Percentiles rank a stretch among this genome's conserved stretches.
Evolutionary conservation across 805 yeast genomes (phyloP).

Genomic region (Starmerella potacharoeniae): DNA sequence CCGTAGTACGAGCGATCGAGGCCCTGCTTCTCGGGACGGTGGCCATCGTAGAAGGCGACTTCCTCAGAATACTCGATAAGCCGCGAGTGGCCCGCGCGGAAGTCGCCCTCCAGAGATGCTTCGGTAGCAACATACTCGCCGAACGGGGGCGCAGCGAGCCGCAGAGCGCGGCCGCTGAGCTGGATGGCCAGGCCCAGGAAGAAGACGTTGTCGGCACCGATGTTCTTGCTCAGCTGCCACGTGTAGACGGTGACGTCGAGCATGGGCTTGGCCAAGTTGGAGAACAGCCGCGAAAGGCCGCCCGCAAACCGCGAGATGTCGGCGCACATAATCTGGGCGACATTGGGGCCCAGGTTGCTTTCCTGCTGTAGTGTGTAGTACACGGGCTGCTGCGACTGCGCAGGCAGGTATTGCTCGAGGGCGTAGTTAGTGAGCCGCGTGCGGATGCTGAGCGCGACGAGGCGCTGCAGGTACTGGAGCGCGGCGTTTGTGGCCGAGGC

Average conservation of each 20-base stretch:
- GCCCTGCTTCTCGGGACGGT: constrained; percentile 61
- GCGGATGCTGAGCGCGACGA: constrained; percentile 39
- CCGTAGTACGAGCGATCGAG: constrained; percentile 74
- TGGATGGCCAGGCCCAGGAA: constrained; percentile 72
- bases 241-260: constrained; percentile 73
- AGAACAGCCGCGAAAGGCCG: constrained; percentile 62
- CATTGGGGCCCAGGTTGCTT: constrained; percentile 42
- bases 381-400: constrained; percentile 38
- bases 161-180: constrained; percentile 59
- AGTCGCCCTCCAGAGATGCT: constrained; percentile 73
- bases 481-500: constrained; percentile 70
- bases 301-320: constrained; percentile 65
- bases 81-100: constrained; percentile 72
- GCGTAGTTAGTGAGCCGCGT: constrained; percentile 52
- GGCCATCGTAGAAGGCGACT: constrained; percentile 75
- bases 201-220: constrained; percentile 58
- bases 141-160: constrained; percentile 79
- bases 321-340: constrained; percentile 73
- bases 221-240: constrained; percentile 46
- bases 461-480: constrained; percentile 34
- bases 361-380: constrained; percentile 62
- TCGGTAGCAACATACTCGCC: constrained; percentile 65
- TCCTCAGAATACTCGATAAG: constrained; percentile 73
- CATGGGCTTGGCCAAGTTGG: constrained; percentile 73
- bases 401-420: constrained; percentile 51